Evolutionary conservation across 176 grass and related monocot species (phyloP).

Genomic region (Oryza brachyantha): DNA sequence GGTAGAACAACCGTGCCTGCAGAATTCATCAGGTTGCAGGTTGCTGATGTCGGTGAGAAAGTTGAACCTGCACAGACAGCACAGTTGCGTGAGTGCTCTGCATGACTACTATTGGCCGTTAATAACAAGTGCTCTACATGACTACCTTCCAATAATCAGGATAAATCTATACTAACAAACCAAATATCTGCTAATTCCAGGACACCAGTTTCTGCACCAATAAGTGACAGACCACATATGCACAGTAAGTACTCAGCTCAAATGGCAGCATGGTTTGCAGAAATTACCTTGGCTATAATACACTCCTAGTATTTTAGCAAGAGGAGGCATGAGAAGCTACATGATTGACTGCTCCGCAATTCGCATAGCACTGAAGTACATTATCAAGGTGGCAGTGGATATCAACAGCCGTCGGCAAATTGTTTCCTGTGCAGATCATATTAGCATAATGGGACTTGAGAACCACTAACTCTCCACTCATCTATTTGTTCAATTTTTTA

Average conservation of each 20-base stretch:
- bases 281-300: background rate
- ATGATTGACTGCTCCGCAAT: background rate
- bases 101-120: slow-evolving; percentile 14
- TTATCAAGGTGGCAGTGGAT: background rate
- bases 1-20: background rate
- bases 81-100: slow-evolving; percentile 29
- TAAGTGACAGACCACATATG: background rate
- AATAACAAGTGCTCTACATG: slow-evolving; percentile 35
- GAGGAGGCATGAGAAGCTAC: background rate
- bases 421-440: slow-evolving; percentile 18
- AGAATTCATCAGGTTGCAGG: background rate
- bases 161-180: slow-evolving; percentile 26
- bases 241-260: background rate
- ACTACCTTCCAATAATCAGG: slow-evolving; percentile 1
- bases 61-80: slow-evolving; percentile 13
- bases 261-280: background rate
- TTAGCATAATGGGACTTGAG: slow-evolving; percentile 6
- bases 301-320: background rate
- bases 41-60: slow-evolving; percentile 12
- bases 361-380: background rate
- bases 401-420: background rate
- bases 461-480: slow-evolving; percentile 35
- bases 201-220: background rate
- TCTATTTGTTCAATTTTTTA: slow-evolving; percentile 23
- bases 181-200: background rate